Evolutionary conservation across 2,329 filamentous ascomycete species (phyloP), one percentile per base, ranked within the genome.

Genomic region (Pleoardoris graminearum): DNA sequence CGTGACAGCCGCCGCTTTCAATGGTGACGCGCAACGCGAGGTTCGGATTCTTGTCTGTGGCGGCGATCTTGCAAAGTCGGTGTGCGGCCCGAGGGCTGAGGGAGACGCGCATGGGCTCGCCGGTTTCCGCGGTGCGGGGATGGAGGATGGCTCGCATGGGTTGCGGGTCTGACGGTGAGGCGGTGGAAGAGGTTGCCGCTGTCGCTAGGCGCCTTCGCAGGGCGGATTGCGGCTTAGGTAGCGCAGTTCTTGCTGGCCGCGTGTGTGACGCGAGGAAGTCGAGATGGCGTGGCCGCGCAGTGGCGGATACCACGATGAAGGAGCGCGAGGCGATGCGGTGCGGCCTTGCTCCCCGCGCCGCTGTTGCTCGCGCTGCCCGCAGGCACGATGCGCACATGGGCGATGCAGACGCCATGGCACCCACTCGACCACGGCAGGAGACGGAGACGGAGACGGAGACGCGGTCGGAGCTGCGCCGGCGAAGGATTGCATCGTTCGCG

Each of bases 1-100:
- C 94, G 75, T 99, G 94, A 73, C 94, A 99, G 50, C 94, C 94
- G 58, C 94, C 94, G 51, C 88, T 91, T 69, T 96, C 91, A 53
- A 99, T 92, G 55, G 89, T 87, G 60, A 99, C 89, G 47, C 93
- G 89, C n/a, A 99, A 82, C 21, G 91, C 90, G 27, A 96, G 84
- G 66, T 89, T 80, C 2, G 90, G 90, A 70, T 96, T 95, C 55
- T 63, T 54, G 60, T 74, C 80, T 53, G 55, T 79, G 54, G 61
- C 72, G 57, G 72, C 69, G 63, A 79, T 96, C 60, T 90, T 82
- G 52, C 84, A 81, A 27, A 97, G 84, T 30, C 91, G 89, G 72
- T 75, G 66, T 19, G 68, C 62, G 35, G 93, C 93, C 43, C 92
- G 84, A 1, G 89, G 82, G 0, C 91, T 95, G 56, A 97, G 96